phyloP scores from a whole-genome alignment of 202 grass and related monocot genomes.

The Zizania palustris region DNA sequence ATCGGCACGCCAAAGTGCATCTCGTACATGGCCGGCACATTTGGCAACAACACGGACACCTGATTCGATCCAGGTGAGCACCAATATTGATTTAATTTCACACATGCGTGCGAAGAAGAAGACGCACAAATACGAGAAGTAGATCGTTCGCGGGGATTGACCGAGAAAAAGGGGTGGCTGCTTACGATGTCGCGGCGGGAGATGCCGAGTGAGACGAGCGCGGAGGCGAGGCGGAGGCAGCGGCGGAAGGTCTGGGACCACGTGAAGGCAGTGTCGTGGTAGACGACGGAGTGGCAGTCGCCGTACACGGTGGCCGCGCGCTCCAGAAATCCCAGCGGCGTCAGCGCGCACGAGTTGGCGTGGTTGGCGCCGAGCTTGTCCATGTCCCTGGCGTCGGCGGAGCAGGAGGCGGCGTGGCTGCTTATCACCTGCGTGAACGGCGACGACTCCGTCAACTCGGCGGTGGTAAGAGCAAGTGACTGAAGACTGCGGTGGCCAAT shows the following conservation, averaged over 20 bases:
- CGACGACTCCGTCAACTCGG: background rate
- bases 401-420: constrained; percentile 18
- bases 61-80: background rate
- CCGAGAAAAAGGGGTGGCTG: background rate
- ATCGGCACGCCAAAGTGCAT: constrained; percentile 89
- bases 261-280: constrained; percentile 74
- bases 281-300: constrained; percentile 75
- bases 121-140: background rate
- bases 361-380: constrained; percentile 59
- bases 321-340: constrained; percentile 78
- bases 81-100: background rate
- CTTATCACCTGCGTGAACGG: constrained; percentile 4
- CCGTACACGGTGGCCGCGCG: constrained; percentile 68
- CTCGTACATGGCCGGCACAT: constrained; percentile 94
- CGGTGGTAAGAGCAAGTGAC: background rate
- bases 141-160: background rate
- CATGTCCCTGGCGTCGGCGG: constrained; percentile 41
- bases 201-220: constrained; percentile 73
- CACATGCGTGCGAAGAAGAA: background rate
- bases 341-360: constrained; percentile 66
- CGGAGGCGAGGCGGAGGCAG: constrained; percentile 87
- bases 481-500: too few relatives aligned
- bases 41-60: constrained; percentile 79
- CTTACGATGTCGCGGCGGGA: constrained; percentile 81
- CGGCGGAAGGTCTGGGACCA: constrained; percentile 72